Percentiles rank a stretch among this genome's conserved stretches.
phyloP scores from a whole-genome alignment of 116 monocot genomes.

The Phalaenopsis hybrid region DNA sequence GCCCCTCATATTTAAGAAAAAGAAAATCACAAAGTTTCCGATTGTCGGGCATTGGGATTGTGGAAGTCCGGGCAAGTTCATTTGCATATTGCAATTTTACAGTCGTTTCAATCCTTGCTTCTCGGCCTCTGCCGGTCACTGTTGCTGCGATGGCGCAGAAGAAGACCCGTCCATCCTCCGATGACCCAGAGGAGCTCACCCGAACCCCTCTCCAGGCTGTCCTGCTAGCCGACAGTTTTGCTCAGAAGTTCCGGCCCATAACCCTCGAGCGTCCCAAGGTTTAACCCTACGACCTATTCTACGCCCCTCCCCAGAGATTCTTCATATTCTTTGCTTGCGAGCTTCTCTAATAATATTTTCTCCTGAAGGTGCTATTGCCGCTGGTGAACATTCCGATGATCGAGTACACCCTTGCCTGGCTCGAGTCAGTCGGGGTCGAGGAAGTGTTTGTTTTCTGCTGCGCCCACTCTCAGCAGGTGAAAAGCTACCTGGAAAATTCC shows the following conservation, averaged over 20 bases:
- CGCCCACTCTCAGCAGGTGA: constrained; percentile 82
- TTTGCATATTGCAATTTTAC: too few relatives aligned
- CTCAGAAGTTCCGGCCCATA: constrained; percentile 88
- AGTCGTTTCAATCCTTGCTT: too few relatives aligned
- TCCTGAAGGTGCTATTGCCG: constrained; percentile 64
- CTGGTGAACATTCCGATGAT: constrained; percentile 91
- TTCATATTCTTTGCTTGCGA: too few relatives aligned
- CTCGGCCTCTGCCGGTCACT: not conserved
- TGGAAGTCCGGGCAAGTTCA: too few relatives aligned
- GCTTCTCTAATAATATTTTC: not conserved
- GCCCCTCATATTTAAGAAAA: too few relatives aligned
- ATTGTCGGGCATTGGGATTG: too few relatives aligned
- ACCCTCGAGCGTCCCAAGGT: constrained; percentile 97
- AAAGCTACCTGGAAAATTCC: constrained; percentile 60
- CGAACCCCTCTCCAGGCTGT: constrained; percentile 67
- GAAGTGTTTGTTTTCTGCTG: constrained; percentile 98
- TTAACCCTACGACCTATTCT: not conserved
- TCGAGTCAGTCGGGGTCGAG: constrained; percentile 84
- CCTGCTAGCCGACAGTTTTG: constrained; percentile 91
- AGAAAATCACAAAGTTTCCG: too few relatives aligned
- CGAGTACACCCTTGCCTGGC: constrained; percentile 88
- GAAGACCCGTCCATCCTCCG: constrained; percentile 35
- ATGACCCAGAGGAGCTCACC: constrained; percentile 51
- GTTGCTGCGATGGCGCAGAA: constrained; percentile 25
- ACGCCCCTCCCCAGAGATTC: not conserved